These are phyloP conservation scores for Alnus rubra DNA, from an alignment of 306 rosid species.

Conservation along the genomic window DNA sequence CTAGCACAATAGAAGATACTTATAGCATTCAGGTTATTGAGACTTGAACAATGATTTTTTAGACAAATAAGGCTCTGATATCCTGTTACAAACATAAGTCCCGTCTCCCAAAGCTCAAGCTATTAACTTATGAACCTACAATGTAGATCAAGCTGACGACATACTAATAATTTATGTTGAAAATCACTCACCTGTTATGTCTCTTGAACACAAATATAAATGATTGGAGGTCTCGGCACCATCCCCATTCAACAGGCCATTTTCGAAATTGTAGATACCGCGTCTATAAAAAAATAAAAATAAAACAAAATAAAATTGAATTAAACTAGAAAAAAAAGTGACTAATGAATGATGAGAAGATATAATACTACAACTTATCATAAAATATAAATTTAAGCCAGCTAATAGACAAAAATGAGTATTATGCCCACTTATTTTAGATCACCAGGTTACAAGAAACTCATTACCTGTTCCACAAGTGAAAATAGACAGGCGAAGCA, in stretches of 20 bases:
- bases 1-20: not conserved
- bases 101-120: too few relatives aligned
- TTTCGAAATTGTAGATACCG: conserved; percentile 67
- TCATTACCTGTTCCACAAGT: conserved; percentile 88
- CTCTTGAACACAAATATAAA: conserved; percentile 82
- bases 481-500: conserved; percentile 80
- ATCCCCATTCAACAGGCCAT: conserved; percentile 97
- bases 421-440: not conserved
- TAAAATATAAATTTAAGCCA: not conserved
- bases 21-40: not conserved
- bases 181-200: conserved; percentile 77
- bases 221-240: conserved; percentile 95
- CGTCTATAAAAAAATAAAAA: conserved; percentile 43
- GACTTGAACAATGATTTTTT: not conserved
- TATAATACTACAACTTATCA: not conserved
- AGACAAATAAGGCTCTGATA: not conserved
- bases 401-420: not conserved
- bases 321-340: conserved; percentile 11
- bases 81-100: not conserved
- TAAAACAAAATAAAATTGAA: not conserved
- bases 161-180: not conserved
- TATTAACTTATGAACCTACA: not conserved
- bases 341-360: conserved; percentile 1
- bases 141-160: not conserved
- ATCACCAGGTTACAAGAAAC: conserved; percentile 18